A percentile compares a stretch with the other conserved stretches of the same genome.
These are phyloP conservation scores for Nemophila menziesii DNA, from an alignment of 257 asterid genomes.

Conservation along the genomic window DNA sequence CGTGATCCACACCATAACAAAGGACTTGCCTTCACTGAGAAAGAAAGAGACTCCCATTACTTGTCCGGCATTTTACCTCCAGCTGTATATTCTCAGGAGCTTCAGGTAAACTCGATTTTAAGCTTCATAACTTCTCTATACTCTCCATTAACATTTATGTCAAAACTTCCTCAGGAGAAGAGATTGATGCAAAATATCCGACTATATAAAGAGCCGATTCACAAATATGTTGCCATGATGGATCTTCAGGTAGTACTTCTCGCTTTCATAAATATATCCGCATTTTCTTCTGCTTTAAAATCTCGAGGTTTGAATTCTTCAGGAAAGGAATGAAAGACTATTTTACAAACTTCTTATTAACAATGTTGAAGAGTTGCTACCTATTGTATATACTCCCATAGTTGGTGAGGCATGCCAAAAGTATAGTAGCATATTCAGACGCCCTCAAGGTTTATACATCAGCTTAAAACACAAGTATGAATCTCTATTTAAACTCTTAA, in stretches of 20 bases:
- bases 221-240: constrained; percentile 90
- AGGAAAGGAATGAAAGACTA: constrained; percentile 87
- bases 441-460: constrained; percentile 97
- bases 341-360: constrained; percentile 94
- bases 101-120: constrained; percentile 45
- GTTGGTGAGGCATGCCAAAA: constrained; percentile 99
- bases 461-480: constrained; percentile 91
- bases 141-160: constrained; percentile 1
- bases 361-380: constrained; percentile 94
- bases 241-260: constrained; percentile 99
- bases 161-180: constrained; percentile 38
- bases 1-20: constrained; percentile 89
- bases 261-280: no score
- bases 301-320: no score
- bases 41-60: constrained; percentile 83
- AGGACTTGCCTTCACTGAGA: constrained; percentile 72
- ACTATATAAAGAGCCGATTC: constrained; percentile 64
- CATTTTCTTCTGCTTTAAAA: no score
- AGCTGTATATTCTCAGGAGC: constrained; percentile 51
- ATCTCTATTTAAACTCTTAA: constrained; percentile 1
- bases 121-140: constrained; percentile 2
- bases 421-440: constrained; percentile 92
- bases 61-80: constrained; percentile 90
- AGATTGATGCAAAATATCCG: constrained; percentile 63
- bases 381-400: constrained; percentile 97